Evolutionary conservation across 139 green algal genomes (phyloP), one percentile per base, ranked within the genome.

Genomic region (Dunaliella primolecta): DNA sequence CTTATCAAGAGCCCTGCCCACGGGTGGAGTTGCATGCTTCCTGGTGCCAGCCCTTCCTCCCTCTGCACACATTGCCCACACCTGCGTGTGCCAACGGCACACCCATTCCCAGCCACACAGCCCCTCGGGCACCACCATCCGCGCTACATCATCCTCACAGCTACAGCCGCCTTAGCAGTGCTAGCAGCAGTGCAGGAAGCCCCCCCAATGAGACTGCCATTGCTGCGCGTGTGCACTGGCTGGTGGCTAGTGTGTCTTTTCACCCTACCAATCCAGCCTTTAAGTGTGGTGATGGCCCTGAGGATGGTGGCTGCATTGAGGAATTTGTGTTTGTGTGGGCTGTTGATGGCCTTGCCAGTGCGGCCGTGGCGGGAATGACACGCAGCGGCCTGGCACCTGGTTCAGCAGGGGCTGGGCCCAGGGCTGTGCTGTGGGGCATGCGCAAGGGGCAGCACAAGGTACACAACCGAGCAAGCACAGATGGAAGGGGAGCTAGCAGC

Each of bases 291-390:
- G 36, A 71, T 32, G 57, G 57, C 35, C 2, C 36, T 32, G 31
- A 30, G 3, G 32, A 2, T 25, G 36, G 15, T 35, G 32, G 24
- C 0, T 7, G 25, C 75, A 32, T 86, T 57, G 70, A 87, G 27
- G 90, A 92, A 38, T 79, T 85, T 1, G 81, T 95, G 86, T 90
- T 87, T 36, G 80, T 95, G 55, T 95, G 90, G 90, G 92, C 88
- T 1, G 86, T 95, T 25, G 90, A 93, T 78, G 88, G 91, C 30
- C 85, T 95, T 35, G 75, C 83, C 0, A 85, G 89, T 20, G 90
- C 94, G 1, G 86, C 92, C 46, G 87, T 95, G 36, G 84, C 79
- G 25, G 91, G 90, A n/a, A 79, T 92, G 87, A 36, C 84, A 0
- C 29, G 87, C 21, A 46, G 84, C 57, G 31, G 35, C 3, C 38